Conservation (phyloP, 2,329 filamentous ascomycete species). For the Clonostachys rhizophaga region DNA sequence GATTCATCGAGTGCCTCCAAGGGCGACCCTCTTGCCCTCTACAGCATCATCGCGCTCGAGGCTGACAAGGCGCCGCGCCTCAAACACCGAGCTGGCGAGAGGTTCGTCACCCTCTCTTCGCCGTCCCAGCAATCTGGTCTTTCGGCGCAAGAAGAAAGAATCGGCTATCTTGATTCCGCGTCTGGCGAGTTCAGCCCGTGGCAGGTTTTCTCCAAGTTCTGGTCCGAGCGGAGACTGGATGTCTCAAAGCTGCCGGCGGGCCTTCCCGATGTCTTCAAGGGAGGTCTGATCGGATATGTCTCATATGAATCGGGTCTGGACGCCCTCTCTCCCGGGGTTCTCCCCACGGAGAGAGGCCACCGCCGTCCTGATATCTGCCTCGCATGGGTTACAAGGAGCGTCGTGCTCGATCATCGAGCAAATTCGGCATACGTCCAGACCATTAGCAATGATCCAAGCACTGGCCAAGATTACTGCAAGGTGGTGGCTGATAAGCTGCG, state of each 20-base stretch:
- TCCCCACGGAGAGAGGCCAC: conserved; percentile 11
- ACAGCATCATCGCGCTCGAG: conserved; percentile 70
- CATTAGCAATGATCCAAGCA: not conserved
- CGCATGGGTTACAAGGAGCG: conserved; percentile 5
- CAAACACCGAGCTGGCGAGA: conserved; percentile 51
- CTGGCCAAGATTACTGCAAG: not conserved
- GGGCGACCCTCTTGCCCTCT: conserved; percentile 40
- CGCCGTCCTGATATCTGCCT: conserved; percentile 1
- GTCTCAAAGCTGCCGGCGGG: not conserved
- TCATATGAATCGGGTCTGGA: conserved; percentile 8
- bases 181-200: not conserved
- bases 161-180: not conserved
- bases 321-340: conserved; percentile 17
- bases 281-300: conserved; percentile 9
- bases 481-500: not conserved
- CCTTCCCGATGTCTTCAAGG: conserved; percentile 5
- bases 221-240: not conserved
- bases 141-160: not conserved
- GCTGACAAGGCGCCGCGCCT: conserved; percentile 50
- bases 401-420: conserved; percentile 7
- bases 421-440: conserved; percentile 3
- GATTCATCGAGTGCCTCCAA: conserved; percentile 54
- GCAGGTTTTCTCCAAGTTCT: not conserved
- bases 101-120: conserved; percentile 13
- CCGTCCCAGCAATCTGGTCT: not conserved